Evolutionary conservation across 2,329 filamentous ascomycete genomes (phyloP).

Genomic region (Mycosphaerella sp.): DNA sequence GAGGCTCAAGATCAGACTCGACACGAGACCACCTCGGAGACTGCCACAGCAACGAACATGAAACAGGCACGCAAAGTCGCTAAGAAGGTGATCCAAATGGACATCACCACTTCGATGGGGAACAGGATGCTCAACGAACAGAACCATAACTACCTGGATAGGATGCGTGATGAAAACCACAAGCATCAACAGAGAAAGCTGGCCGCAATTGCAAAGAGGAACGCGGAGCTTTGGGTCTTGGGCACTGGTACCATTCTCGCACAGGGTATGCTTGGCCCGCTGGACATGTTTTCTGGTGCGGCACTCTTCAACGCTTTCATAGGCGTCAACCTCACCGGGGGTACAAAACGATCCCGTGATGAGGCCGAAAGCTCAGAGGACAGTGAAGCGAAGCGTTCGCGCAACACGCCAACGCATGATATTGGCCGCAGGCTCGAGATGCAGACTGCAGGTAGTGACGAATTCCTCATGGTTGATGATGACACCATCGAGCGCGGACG

Average conservation of each 20-base stretch:
- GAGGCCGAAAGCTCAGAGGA: slow-evolving; percentile 25
- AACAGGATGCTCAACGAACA: slow-evolving; percentile 53
- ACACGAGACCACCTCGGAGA: slow-evolving; percentile 33
- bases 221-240: slow-evolving; percentile 56
- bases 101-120: slow-evolving; percentile 47
- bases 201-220: slow-evolving; percentile 51
- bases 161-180: slow-evolving; percentile 48
- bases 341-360: slow-evolving; percentile 26
- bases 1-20: slow-evolving; percentile 25
- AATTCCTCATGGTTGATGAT: slow-evolving; percentile 19
- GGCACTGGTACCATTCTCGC: slow-evolving; percentile 45
- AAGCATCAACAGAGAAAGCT: slow-evolving; percentile 26
- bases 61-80: slow-evolving; percentile 32
- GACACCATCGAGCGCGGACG: slow-evolving; percentile 62
- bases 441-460: slow-evolving; percentile 9
- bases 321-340: slow-evolving; percentile 28
- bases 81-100: slow-evolving; percentile 39
- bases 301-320: slow-evolving; percentile 47
- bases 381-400: slow-evolving; percentile 23
- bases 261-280: slow-evolving; percentile 42
- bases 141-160: slow-evolving; percentile 53
- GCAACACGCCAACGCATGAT: slow-evolving; percentile 32
- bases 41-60: slow-evolving; percentile 37
- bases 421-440: slow-evolving; percentile 27
- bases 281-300: slow-evolving; percentile 55